These are phyloP conservation scores for Prunus dulcis DNA, from an alignment of 306 rosid species.

Conservation along the genomic window DNA sequence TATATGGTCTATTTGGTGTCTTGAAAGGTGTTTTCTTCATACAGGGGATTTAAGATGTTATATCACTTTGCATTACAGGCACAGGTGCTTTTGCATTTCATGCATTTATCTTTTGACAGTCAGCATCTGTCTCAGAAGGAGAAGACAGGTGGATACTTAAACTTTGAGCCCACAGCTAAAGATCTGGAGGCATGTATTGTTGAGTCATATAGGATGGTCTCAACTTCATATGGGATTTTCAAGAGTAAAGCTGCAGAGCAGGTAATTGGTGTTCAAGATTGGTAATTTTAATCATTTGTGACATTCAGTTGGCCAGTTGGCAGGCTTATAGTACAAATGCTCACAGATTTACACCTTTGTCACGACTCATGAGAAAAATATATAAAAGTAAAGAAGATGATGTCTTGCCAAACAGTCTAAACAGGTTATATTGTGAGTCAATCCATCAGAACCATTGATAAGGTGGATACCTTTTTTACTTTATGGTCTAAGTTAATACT, in stretches of 20 bases:
- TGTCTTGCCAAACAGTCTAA: neutral
- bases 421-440: neutral
- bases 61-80: conserved; percentile 58
- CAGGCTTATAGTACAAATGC: neutral
- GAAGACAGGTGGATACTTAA: conserved; percentile 33
- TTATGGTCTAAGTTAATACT: neutral
- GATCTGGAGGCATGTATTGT: conserved; percentile 66
- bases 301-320: neutral
- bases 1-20: conserved; percentile 12
- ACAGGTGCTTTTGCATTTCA: conserved; percentile 74
- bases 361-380: neutral
- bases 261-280: conserved; percentile 35
- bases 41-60: conserved; percentile 14
- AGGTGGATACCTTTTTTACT: neutral
- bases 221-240: conserved; percentile 66
- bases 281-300: neutral
- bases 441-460: neutral
- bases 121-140: conserved; percentile 35
- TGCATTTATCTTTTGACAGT: conserved; percentile 44
- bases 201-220: conserved; percentile 74
- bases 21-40: neutral
- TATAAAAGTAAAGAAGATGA: neutral
- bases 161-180: conserved; percentile 31
- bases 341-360: neutral
- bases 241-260: conserved; percentile 79